Evolutionary conservation across 257 asterid genomes (phyloP).

Genomic region (Nicotiana tomentosiformis): DNA sequence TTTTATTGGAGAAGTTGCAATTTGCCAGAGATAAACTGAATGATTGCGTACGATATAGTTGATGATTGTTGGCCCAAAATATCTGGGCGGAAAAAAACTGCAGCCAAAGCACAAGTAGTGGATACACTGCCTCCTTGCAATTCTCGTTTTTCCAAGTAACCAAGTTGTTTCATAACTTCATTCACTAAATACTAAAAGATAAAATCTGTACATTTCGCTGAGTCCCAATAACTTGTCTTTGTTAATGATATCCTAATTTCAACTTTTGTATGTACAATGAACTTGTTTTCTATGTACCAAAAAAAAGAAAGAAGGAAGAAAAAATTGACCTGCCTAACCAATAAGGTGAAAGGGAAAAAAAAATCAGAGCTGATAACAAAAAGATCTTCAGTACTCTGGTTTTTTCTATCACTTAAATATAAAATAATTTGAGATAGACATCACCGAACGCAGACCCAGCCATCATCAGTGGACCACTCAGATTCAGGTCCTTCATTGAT

Average conservation of each 20-base stretch:
- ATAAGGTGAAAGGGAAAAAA: not conserved
- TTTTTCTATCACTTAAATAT: not conserved
- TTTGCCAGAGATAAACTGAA: conserved; percentile 16
- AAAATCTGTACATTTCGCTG: not conserved
- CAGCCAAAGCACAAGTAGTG: not conserved
- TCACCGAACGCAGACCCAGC: conserved; percentile 69
- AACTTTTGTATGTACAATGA: not conserved
- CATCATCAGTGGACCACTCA: conserved; percentile 49
- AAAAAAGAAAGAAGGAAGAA: not conserved
- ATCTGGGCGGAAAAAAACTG: conserved; percentile 13
- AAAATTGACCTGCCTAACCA: not conserved
- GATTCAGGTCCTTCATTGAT: conserved; percentile 16
- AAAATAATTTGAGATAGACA: conserved; percentile 7
- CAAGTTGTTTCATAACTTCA: not conserved
- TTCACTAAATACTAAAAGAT: not conserved
- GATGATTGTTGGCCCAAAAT: conserved; percentile 10
- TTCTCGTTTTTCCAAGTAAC: conserved; percentile 28
- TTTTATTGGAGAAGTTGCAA: conserved; percentile 3
- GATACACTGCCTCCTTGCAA: not conserved
- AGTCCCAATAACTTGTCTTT: not conserved
- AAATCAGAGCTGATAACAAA: conserved; percentile 2
- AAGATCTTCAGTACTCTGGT: conserved; percentile 17
- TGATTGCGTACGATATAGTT: conserved; percentile 16
- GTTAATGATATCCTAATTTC: not conserved
- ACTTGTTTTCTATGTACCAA: not conserved